Conservation (phyloP, 2,329 filamentous ascomycete genomes). For the Fusarium sp. region DNA sequence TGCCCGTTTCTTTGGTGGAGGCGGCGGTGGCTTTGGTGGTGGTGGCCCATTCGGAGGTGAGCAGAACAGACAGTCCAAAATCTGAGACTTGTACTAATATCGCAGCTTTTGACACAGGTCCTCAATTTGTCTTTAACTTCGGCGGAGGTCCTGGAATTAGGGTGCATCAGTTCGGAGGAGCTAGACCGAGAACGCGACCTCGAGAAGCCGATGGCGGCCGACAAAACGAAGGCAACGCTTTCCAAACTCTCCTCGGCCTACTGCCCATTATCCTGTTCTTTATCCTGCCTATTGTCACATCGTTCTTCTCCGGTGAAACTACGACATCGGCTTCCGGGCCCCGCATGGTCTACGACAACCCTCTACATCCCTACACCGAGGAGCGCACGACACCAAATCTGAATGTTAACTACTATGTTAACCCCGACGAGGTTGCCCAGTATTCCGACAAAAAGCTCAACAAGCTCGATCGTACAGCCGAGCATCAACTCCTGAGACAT, state of each 20-base stretch:
- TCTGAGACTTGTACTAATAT: constrained; percentile 35
- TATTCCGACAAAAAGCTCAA: constrained; percentile 76
- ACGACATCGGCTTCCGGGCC: constrained; percentile 62
- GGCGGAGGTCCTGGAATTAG: constrained; percentile 90
- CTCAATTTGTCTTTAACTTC: constrained; percentile 95
- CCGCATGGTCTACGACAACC: constrained; percentile 78
- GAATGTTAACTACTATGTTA: constrained; percentile 85
- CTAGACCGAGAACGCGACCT: constrained; percentile 79
- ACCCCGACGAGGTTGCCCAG: constrained; percentile 79
- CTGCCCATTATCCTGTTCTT: constrained; percentile 92
- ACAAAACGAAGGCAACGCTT: constrained; percentile 61
- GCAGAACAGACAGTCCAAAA: constrained; percentile 8
- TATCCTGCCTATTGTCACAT: constrained; percentile 84
- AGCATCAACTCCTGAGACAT: constrained; percentile 75
- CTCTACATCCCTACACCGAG: constrained; percentile 77
- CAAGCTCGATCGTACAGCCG: constrained; percentile 81
- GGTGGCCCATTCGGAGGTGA: constrained; percentile 61
- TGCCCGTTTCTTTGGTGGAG: constrained; percentile 91
- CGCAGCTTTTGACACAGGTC: constrained; percentile 77
- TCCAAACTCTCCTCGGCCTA: constrained; percentile 76
- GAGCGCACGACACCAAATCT: constrained; percentile 77
- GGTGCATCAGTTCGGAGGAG: constrained; percentile 94
- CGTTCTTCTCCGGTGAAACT: constrained; percentile 72
- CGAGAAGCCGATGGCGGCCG: constrained; percentile 65
- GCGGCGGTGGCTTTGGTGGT: constrained; percentile 72